These are phyloP conservation scores for Emmonsia crescens DNA, from an alignment of 2,329 filamentous ascomycete species.

Conservation along the genomic window DNA sequence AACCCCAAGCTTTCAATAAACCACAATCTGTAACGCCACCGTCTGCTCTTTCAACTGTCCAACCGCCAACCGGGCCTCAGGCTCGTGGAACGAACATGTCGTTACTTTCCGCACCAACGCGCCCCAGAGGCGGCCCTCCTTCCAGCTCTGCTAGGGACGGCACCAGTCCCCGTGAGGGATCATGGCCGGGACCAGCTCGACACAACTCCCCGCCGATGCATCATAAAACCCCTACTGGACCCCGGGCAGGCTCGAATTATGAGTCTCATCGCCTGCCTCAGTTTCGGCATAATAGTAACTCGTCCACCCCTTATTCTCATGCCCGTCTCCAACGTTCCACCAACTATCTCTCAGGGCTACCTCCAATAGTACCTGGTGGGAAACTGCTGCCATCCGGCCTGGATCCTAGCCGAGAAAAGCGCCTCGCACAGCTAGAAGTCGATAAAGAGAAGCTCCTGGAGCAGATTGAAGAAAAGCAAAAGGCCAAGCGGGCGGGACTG, in stretches of 20 bases:
- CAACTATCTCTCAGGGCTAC: slow-evolving; percentile 30
- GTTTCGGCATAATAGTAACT: slow-evolving; percentile 27
- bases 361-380: slow-evolving; percentile 33
- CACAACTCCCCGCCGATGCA: slow-evolving; percentile 22
- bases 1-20: slow-evolving; percentile 21
- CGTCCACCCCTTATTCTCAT: slow-evolving; percentile 24
- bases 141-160: not conserved
- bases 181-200: slow-evolving; percentile 25
- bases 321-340: slow-evolving; percentile 30
- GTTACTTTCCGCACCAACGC: slow-evolving; percentile 37
- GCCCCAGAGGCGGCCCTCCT: slow-evolving; percentile 29
- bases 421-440: slow-evolving; percentile 34
- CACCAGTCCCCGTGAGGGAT: slow-evolving; percentile 19
- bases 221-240: slow-evolving; percentile 28
- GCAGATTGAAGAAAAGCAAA: slow-evolving; percentile 36
- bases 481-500: slow-evolving; percentile 30
- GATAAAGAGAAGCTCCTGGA: slow-evolving; percentile 36
- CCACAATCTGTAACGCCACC: slow-evolving; percentile 22
- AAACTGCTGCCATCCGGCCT: slow-evolving; percentile 28
- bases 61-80: slow-evolving; percentile 26
- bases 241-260: slow-evolving; percentile 20
- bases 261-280: slow-evolving; percentile 26
- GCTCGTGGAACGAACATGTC: slow-evolving; percentile 30
- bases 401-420: slow-evolving; percentile 32
- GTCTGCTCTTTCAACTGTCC: slow-evolving; percentile 28